phyloP scores from a whole-genome alignment of 2,329 filamentous ascomycete genomes.

The Dissoconium aciculare region DNA sequence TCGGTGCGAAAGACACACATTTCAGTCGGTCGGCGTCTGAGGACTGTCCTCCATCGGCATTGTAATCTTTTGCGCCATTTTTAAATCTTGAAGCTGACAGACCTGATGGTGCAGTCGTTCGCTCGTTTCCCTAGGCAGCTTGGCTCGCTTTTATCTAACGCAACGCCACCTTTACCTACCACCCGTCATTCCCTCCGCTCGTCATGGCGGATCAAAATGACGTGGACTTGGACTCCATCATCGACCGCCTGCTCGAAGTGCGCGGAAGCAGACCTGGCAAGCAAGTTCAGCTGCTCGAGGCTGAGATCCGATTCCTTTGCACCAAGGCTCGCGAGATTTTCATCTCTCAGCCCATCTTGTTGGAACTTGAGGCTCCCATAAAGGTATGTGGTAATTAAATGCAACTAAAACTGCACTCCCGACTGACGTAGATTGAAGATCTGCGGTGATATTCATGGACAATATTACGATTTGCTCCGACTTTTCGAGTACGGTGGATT shows the following conservation, averaged over 20 bases:
- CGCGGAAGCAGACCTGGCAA: conserved; percentile 95
- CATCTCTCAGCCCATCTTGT: conserved; percentile 94
- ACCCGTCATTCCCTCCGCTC: conserved; percentile 9
- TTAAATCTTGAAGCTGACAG: no score
- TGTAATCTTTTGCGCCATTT: no score
- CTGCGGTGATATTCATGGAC: conserved; percentile 96
- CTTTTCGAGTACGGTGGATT: conserved; percentile 98
- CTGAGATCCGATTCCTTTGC: conserved; percentile 92
- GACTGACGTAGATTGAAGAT: conserved; percentile 47
- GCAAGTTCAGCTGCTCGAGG: conserved; percentile 92
- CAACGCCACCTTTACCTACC: no score
- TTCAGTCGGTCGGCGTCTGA: no score
- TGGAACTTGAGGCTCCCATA: conserved; percentile 95
- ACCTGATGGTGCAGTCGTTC: no score
- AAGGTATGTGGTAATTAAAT: conserved; percentile 52
- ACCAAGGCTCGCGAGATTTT: conserved; percentile 98
- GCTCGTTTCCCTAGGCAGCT: no score
- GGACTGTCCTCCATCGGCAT: no score
- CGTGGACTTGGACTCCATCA: conserved; percentile 98
- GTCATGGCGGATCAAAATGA: conserved; percentile 67
- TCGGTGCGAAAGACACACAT: no score
- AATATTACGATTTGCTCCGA: conserved; percentile 95
- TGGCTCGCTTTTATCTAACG: no score
- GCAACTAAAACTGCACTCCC: conserved; percentile 1
- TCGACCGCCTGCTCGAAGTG: conserved; percentile 93